phyloP scores from a whole-genome alignment of 2,329 filamentous ascomycete genomes.

The Fusarium sp. region DNA sequence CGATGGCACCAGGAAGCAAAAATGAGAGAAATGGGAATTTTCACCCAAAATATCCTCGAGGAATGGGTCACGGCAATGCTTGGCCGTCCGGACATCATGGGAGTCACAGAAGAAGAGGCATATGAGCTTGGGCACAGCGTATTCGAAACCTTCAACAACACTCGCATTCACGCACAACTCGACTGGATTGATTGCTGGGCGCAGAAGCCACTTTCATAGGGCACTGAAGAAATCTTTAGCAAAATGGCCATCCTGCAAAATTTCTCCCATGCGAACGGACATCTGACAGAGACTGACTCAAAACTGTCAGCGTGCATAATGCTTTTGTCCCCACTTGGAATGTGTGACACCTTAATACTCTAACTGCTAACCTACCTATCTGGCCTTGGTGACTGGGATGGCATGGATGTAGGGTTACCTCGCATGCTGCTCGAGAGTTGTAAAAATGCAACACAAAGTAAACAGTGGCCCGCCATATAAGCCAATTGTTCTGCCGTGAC shows the following conservation, averaged over 20 bases:
- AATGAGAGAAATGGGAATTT: slow-evolving; percentile 52
- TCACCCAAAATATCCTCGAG: slow-evolving; percentile 48
- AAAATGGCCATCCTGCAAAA: neutral
- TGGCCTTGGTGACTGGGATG: neutral
- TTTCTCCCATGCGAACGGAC: slow-evolving; percentile 1
- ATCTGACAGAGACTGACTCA: slow-evolving; percentile 12
- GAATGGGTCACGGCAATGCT: slow-evolving; percentile 50
- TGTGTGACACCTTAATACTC: slow-evolving; percentile 8
- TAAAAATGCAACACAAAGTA: slow-evolving; percentile 9
- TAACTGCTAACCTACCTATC: neutral
- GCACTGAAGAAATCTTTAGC: neutral
- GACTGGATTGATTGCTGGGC: slow-evolving; percentile 52
- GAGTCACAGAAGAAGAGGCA: slow-evolving; percentile 48
- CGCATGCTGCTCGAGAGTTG: slow-evolving; percentile 23
- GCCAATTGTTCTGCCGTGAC: neutral
- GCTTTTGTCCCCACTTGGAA: slow-evolving; percentile 3
- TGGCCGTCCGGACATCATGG: slow-evolving; percentile 46
- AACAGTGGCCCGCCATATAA: slow-evolving; percentile 19
- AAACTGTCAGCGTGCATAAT: slow-evolving; percentile 17
- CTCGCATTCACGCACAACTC: slow-evolving; percentile 47
- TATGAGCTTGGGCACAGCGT: slow-evolving; percentile 45
- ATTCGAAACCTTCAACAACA: slow-evolving; percentile 47
- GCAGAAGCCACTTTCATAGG: slow-evolving; percentile 47
- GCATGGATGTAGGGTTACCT: slow-evolving; percentile 21
- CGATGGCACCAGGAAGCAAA: slow-evolving; percentile 50